phyloP scores from a whole-genome alignment of 2,329 filamentous ascomycete genomes.

The Paraphaeosphaeria minitans region DNA sequence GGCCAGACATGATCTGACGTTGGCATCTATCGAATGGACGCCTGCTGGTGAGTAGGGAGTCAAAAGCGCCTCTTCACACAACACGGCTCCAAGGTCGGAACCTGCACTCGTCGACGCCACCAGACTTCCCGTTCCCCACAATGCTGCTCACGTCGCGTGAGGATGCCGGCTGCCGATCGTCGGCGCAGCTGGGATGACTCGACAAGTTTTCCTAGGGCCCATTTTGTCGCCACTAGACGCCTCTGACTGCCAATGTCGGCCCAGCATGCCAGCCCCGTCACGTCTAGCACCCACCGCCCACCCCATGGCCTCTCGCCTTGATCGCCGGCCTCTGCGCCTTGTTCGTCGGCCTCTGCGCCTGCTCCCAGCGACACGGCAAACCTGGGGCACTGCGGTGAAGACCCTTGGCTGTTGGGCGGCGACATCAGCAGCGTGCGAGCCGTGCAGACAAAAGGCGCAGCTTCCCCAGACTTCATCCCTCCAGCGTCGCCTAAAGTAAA shows the following conservation, averaged over 20 bases:
- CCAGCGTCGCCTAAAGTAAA: neutral
- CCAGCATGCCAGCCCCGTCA: neutral
- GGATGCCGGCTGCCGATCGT: neutral
- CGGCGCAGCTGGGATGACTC: neutral
- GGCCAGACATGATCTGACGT: no score
- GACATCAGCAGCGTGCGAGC: neutral
- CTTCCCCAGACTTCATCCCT: neutral
- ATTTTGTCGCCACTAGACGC: neutral
- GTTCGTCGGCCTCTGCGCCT: no score
- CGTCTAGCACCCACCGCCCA: neutral
- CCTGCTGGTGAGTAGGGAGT: no score
- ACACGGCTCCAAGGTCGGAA: neutral
- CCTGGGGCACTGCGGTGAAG: constrained; percentile 5
- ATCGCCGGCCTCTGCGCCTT: neutral
- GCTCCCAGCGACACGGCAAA: neutral
- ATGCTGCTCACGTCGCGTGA: neutral
- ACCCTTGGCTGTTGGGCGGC: neutral
- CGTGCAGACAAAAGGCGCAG: neutral
- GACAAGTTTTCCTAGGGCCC: neutral
- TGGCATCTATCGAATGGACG: no score
- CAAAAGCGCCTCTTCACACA: no score
- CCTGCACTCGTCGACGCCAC: constrained; percentile 1
- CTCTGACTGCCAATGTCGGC: neutral
- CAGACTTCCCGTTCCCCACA: neutral
- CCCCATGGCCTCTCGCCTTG: neutral